Evolutionary conservation across 2,329 filamentous ascomycete species (phyloP), one percentile per base, ranked within the genome.

Genomic region (Scedosporium boydii): DNA sequence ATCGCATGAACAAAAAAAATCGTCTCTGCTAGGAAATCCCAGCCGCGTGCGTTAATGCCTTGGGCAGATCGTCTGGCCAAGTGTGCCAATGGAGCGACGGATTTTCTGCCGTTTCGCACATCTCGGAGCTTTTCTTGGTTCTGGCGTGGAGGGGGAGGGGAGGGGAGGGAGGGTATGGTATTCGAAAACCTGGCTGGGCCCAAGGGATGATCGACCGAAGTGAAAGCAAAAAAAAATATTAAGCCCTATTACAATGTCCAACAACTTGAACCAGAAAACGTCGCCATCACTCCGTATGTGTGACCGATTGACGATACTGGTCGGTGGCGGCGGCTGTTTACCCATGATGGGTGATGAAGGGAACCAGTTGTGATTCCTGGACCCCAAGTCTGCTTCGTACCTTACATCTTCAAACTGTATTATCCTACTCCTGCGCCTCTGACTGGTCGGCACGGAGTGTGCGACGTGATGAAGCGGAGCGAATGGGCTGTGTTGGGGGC

Each of bases 21-120:
- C 5, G 23, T 14, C 23, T 18, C 5, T 23, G 10, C 51, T 23
- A 26, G 51, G 51, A 55, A 55, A 55, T 55, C 51, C 51, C 51
- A 55, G 51, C 51, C 51, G 51, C 21, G 51, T 23, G 21, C 48
- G 34, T 61, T 61, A 27, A 61, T 61, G 59, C 59, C 48, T 61
- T 55, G 59, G 18, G 46, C n/a, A 23, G 59, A 61, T 61, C 59
- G 12, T 27, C 48, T 10, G 18, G n/a, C 27, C 44, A 16, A 21
- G 44, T 14, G 59, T 38, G 44, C 59, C 51, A 55, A 55, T 14
- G 3, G 51, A 51, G 46, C 23, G 51, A 21, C 21, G 44, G 60
- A 62, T 62, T 62, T 57, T 18, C 60, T 51, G 60, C 51, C 48
- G 60, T 57, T 56, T 62, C 44, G 60, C 60, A 62, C 60, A 62